Evolutionary conservation across 805 yeast species (phyloP).

Genomic region (Torulaspora franciscae): DNA sequence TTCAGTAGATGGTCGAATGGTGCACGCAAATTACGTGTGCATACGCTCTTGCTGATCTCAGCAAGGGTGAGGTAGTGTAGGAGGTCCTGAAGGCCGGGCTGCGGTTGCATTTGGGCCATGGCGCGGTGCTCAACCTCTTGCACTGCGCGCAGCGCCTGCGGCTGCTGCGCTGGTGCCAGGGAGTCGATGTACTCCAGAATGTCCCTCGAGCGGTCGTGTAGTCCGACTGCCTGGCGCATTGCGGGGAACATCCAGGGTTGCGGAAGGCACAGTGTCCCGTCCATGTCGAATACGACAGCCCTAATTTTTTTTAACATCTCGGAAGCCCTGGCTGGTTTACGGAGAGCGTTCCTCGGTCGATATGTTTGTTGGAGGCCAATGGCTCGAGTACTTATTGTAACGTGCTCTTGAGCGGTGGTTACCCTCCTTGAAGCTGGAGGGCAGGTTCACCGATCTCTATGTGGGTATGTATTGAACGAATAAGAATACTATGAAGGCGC

Average conservation of each 20-base stretch:
- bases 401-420: no score
- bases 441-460: no score
- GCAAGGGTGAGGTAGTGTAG: constrained; percentile 34
- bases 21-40: constrained; percentile 52
- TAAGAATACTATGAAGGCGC: no score
- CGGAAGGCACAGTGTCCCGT: constrained; percentile 67
- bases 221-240: constrained; percentile 57
- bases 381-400: no score
- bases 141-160: constrained; percentile 45
- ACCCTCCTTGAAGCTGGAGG: no score
- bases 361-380: no score
- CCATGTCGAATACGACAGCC: constrained; percentile 73
- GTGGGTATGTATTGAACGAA: no score
- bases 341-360: no score
- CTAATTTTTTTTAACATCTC: constrained; percentile 26
- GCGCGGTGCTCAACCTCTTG: constrained; percentile 55
- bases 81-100: constrained; percentile 43
- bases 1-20: constrained; percentile 52
- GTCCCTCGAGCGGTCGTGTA: constrained; percentile 43
- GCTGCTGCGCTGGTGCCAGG: constrained; percentile 38
- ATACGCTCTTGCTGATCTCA: constrained; percentile 48
- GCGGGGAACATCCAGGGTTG: constrained; percentile 54
- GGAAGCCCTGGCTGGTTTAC: no score
- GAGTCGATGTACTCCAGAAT: constrained; percentile 48
- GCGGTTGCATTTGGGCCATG: constrained; percentile 53